Conservation (phyloP, 129 eudicot species). For the sunflower (Helianthus annuus) region HanXRQr2.0-SUNRISE NC_035445.2:135147073-135147572, state of each 20-base stretch:
- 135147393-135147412: slow-evolving; percentile 58
- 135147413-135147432: slow-evolving; percentile 49
- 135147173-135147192: too few species aligned
- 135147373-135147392: slow-evolving; percentile 74
- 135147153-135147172: too few species aligned
- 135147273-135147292: slow-evolving; percentile 87
- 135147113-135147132: too few species aligned
- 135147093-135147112: too few species aligned
- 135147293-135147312: slow-evolving; percentile 70
- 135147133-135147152: too few species aligned
- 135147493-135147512: slow-evolving; percentile 27
- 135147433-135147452: slow-evolving; percentile 50
- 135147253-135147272: slow-evolving; percentile 81
- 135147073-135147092: too few species aligned
- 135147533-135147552: neutral
- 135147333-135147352: slow-evolving; percentile 49
- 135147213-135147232: neutral
- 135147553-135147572: slow-evolving; percentile 18
- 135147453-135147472: slow-evolving; percentile 50
- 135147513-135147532: slow-evolving; percentile 7
- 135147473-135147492: slow-evolving; percentile 75
- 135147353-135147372: slow-evolving; percentile 55
- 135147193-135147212: too few species aligned
- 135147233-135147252: slow-evolving; percentile 31
- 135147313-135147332: slow-evolving; percentile 45